phyloP scores from a whole-genome alignment of 176 grass and related monocot genomes.

The Sorghum bicolor region DNA sequence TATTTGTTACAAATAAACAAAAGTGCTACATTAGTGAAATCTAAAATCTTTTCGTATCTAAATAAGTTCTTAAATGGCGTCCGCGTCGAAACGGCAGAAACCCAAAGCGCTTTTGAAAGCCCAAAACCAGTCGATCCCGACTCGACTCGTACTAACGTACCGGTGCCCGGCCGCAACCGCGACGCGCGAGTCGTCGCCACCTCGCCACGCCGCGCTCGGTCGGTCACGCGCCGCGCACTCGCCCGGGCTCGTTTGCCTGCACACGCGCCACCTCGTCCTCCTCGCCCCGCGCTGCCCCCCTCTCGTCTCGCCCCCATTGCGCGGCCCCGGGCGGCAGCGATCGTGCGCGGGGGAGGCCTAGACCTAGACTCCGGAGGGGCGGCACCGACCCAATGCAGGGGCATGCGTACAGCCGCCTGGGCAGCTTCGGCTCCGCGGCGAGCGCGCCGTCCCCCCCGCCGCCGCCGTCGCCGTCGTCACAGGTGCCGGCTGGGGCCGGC shows the following conservation, averaged over 20 bases:
- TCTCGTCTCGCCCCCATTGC: constrained; percentile 19
- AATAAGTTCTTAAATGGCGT: too few relatives aligned
- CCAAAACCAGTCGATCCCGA: not conserved
- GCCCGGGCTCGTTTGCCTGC: not conserved
- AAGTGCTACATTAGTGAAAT: too few relatives aligned
- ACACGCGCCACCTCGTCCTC: constrained; percentile 12
- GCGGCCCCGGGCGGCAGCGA: constrained; percentile 25
- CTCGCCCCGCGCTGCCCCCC: not conserved
- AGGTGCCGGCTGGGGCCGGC: constrained; percentile 5
- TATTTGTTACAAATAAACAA: too few relatives aligned
- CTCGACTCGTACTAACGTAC: not conserved
- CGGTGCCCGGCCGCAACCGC: not conserved
- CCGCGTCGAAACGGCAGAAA: not conserved
- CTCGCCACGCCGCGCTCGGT: not conserved
- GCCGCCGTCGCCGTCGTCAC: constrained; percentile 50
- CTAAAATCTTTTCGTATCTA: too few relatives aligned
- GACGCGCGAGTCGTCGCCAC: not conserved
- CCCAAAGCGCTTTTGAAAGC: not conserved
- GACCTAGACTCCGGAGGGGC: constrained; percentile 31
- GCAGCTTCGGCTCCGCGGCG: constrained; percentile 47
- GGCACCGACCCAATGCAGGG: constrained; percentile 45
- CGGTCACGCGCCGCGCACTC: constrained; percentile 27
- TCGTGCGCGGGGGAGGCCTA: constrained; percentile 43
- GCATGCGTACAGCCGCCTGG: constrained; percentile 65
- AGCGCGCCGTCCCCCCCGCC: constrained; percentile 51